Evolutionary conservation across 2,329 filamentous ascomycete species (phyloP), one percentile per base, ranked within the genome.

Genomic region (Phialophora verrucosa): DNA sequence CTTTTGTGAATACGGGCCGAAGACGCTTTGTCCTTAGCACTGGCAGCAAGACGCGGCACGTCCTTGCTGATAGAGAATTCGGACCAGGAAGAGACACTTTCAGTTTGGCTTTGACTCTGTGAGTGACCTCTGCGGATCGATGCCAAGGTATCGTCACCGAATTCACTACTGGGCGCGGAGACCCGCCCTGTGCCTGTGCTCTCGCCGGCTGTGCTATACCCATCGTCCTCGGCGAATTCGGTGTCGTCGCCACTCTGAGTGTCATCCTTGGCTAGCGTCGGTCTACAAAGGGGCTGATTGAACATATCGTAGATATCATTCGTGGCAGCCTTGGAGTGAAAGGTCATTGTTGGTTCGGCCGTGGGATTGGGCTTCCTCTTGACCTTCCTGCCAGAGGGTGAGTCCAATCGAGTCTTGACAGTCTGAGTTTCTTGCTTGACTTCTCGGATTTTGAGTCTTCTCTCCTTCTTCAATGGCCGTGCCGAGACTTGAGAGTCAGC

Each of bases 301-400:
- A 98, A 99, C 56, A 99, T 92, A 65, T 93, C 93, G 74, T 98
- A 98, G 60, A 99, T 97, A 73, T 99, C 95, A 73, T 98, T 93
- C 69, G 94, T 97, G 4, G 95, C 95, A 70, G 95, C 94, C 73
- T 88, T 91, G 12, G 95, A 99, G 75, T 98, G 93, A 71, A 99
- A 87, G 0, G 95, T 99, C 93, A 99, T 97, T 1, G 95, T 99
- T n/a, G 93, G 91, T 78, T 98, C 94, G 4, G 64, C 57, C 12
- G 63, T 55, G 42, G 83, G 80, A 11, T 84, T 84, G 59, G 88
- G 89, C 76, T 91, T 95, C 77, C 91, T 91, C 70, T 89, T 90
- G 63, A 94, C 84, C 78, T 96, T 98, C 3, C 88, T 88, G n/a
- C 89, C 87, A 0, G 91, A 91, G 0, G 93, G 94, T 1, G 94